These are phyloP conservation scores for Seminavis robusta DNA, from an alignment of 108 stramenopile species.

Conservation along the genomic window DNA sequence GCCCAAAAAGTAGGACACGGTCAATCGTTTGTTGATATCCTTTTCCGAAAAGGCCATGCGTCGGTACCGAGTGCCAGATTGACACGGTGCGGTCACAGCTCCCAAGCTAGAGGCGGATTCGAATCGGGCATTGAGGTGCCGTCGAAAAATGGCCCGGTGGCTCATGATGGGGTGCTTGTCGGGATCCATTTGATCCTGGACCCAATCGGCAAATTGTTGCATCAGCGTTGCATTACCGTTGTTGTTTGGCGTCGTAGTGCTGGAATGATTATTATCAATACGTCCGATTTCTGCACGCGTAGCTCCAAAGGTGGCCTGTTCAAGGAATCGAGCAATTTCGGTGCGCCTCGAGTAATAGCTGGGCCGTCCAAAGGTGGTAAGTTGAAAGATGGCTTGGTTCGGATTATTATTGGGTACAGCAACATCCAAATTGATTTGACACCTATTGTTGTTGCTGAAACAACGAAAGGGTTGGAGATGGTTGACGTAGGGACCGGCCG, in stretches of 20 bases:
- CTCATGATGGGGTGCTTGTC: too few species aligned
- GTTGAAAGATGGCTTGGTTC: too few species aligned
- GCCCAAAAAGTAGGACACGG: not conserved
- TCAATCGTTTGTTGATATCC: not conserved
- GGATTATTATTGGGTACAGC: too few species aligned
- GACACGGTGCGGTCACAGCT: conserved; percentile 24
- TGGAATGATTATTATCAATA: not conserved
- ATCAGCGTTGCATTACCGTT: not conserved
- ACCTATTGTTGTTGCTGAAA: too few species aligned
- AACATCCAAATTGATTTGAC: too few species aligned
- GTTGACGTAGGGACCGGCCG: too few species aligned
- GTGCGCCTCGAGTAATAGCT: too few species aligned
- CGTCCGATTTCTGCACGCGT: conserved; percentile 16
- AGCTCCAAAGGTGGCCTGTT: conserved; percentile 53
- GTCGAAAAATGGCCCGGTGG: conserved; percentile 44
- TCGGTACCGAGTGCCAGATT: conserved; percentile 29
- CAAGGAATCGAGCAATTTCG: conserved; percentile 58
- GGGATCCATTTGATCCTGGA: conserved; percentile 33
- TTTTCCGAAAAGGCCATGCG: conserved; percentile 16
- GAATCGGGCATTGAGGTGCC: conserved; percentile 24
- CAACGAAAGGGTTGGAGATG: too few species aligned
- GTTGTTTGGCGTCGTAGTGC: not conserved
- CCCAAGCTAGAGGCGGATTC: conserved; percentile 14
- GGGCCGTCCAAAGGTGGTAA: too few species aligned
- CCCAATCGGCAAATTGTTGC: conserved; percentile 34